phyloP scores from a whole-genome alignment of 768 basidiomycete species.

The Xerocomus spinulosus region DNA sequence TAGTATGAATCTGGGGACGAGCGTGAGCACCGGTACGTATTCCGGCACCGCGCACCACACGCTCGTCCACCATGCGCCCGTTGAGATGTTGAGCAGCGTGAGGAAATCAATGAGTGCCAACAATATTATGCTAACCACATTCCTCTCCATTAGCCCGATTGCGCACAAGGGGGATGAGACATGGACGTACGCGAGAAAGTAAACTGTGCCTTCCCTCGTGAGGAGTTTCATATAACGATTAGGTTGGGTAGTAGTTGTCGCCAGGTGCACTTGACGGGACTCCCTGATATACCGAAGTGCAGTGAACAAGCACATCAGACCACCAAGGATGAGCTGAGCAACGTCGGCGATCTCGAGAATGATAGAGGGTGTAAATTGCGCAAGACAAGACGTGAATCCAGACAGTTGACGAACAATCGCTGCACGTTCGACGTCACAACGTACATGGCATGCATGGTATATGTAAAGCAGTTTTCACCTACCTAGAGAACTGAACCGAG shows the following conservation, averaged over 20 bases:
- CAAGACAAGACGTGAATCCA: no score
- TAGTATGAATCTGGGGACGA: neutral
- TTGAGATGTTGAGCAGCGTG: neutral
- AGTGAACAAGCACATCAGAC: no score
- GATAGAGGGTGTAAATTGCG: no score
- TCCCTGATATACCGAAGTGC: no score
- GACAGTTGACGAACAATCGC: no score
- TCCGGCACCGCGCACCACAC: neutral
- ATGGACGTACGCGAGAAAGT: neutral
- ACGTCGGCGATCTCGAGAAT: no score
- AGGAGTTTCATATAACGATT: neutral
- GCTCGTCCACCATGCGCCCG: neutral
- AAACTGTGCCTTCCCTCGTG: neutral
- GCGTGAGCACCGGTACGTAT: neutral
- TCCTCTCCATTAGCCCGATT: neutral
- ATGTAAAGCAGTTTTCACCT: no score
- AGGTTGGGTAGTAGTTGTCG: neutral
- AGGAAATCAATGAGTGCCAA: neutral
- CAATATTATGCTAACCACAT: neutral
- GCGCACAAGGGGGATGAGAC: neutral
- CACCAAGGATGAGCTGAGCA: no score
- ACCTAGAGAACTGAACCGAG: no score
- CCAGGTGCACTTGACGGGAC: neutral
- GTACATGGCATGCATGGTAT: no score
- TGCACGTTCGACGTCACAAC: no score